These are phyloP conservation scores for Vaccinium vitisidaea DNA, from an alignment of 148 eudicot genomes.

Conservation along the genomic window DNA sequence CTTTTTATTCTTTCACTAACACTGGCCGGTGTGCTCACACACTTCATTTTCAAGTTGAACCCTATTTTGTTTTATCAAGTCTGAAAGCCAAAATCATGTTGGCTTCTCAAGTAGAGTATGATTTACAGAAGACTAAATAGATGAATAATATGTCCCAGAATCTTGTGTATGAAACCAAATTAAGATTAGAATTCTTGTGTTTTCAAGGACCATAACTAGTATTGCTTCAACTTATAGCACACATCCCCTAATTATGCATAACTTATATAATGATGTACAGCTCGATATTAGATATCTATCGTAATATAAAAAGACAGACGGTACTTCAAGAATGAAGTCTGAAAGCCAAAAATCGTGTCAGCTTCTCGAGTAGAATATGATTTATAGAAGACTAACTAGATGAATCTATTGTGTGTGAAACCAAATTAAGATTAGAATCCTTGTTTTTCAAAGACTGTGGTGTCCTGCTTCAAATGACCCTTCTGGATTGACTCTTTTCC, in stretches of 20 bases:
- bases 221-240: no score
- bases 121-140: neutral
- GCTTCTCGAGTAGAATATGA: conserved; percentile 7
- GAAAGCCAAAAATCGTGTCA: neutral
- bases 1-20: neutral
- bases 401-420: no score
- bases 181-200: neutral
- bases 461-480: no score
- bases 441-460: neutral
- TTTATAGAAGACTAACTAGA: neutral
- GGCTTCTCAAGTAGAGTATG: conserved; percentile 10
- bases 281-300: no score
- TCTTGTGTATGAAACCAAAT: no score
- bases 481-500: no score
- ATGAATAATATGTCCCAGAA: no score
- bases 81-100: neutral
- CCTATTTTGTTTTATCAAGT: neutral
- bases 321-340: neutral
- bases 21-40: neutral
- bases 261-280: no score
- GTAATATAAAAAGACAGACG: no score
- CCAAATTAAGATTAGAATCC: neutral
- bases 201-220: no score
- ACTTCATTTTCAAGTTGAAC: neutral
- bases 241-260: no score